Evolutionary conservation across 78 protist genomes (phyloP).

Genomic region (Tieghemostelium lacteum): DNA sequence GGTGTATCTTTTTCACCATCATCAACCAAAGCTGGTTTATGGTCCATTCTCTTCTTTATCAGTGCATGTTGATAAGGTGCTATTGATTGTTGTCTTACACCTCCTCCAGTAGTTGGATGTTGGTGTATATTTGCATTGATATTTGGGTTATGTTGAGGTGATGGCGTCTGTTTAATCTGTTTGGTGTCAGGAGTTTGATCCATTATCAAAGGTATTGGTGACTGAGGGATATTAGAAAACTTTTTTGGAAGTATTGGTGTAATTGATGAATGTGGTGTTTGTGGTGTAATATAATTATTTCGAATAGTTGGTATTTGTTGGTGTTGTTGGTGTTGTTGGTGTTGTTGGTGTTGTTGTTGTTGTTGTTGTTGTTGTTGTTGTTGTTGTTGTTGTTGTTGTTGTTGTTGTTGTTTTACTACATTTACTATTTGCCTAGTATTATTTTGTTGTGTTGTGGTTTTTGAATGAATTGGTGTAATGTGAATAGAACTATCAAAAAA

Average conservation of each 20-base stretch:
- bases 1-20: not conserved
- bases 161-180: not conserved
- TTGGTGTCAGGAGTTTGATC: conserved; percentile 23
- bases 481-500: not conserved
- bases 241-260: conserved; percentile 25
- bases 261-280: conserved; percentile 29
- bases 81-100: not conserved
- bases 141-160: not conserved
- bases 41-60: not conserved
- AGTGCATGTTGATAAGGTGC: not conserved
- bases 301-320: not conserved
- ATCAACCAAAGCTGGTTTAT: not conserved
- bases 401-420: too few species aligned
- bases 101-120: not conserved
- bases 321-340: not conserved
- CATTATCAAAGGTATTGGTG: conserved; percentile 51
- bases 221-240: not conserved
- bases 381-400: conserved; percentile 11
- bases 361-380: not conserved
- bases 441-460: not conserved
- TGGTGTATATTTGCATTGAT: not conserved
- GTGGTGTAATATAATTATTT: conserved; percentile 21
- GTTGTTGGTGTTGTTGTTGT: not conserved
- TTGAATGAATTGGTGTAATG: not conserved
- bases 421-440: not conserved